phyloP scores from a whole-genome alignment of 345 rosid genomes.

The Salix koriyanagi region DNA sequence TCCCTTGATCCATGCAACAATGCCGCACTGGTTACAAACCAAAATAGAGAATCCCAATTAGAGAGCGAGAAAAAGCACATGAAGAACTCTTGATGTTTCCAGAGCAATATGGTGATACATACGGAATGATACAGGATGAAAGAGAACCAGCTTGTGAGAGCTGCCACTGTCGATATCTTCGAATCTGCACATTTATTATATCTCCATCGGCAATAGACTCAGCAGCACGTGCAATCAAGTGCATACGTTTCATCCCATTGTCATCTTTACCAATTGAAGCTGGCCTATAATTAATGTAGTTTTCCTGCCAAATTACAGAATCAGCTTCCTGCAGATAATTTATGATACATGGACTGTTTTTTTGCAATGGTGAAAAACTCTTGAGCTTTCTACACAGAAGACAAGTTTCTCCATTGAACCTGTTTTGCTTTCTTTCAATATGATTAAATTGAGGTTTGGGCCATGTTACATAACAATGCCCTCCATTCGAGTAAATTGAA shows the following conservation, averaged over 20 bases:
- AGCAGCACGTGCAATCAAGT: constrained; percentile 76
- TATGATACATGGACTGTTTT: background rate
- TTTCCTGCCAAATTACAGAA: constrained; percentile 58
- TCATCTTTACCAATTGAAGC: constrained; percentile 68
- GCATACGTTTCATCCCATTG: constrained; percentile 64
- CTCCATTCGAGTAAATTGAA: too few relatives aligned
- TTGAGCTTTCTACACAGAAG: too few relatives aligned
- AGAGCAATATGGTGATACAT: constrained; percentile 32
- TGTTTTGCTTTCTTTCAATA: too few relatives aligned
- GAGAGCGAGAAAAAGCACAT: background rate
- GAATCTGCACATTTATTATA: constrained; percentile 85
- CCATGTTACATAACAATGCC: background rate
- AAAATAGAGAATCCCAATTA: constrained; percentile 18
- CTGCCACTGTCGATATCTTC: constrained; percentile 95
- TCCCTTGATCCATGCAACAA: constrained; percentile 86
- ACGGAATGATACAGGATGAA: constrained; percentile 87
- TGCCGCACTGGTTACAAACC: constrained; percentile 57
- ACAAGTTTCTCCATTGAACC: too few relatives aligned
- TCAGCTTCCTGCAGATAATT: background rate
- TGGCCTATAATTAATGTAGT: constrained; percentile 87
- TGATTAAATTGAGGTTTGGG: background rate
- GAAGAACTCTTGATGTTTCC: constrained; percentile 1
- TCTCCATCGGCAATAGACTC: constrained; percentile 92
- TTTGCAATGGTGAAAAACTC: too few relatives aligned
- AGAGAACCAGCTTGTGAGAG: constrained; percentile 74